A percentile compares a stretch with the other conserved stretches of the same genome.
Evolutionary conservation across 2,329 filamentous ascomycete genomes (phyloP).

Genomic region (Talaromyces verruculosus): DNA sequence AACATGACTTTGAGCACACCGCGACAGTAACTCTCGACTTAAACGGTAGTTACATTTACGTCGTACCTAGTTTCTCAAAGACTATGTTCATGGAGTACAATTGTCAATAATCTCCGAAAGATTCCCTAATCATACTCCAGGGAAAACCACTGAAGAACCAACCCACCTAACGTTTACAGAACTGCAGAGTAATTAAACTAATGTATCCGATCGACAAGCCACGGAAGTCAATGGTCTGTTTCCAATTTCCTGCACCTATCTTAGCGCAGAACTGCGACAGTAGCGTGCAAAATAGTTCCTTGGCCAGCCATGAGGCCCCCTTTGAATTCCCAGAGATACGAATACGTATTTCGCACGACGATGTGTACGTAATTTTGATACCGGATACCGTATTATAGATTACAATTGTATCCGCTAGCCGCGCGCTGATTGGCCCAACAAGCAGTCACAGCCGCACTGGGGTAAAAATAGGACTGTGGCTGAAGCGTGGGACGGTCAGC

Average conservation of each 20-base stretch:
- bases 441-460: constrained; percentile 15
- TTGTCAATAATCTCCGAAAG: background rate
- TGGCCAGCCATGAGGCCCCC: background rate
- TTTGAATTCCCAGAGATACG: background rate
- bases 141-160: background rate
- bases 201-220: background rate
- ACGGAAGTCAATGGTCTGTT: background rate
- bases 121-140: background rate
- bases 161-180: background rate
- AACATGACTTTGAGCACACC: background rate
- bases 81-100: background rate
- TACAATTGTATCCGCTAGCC: background rate
- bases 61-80: background rate
- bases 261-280: background rate
- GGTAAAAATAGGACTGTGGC: constrained; percentile 17
- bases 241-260: background rate
- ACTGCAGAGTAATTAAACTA: background rate
- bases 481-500: background rate
- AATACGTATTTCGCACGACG: constrained; percentile 2
- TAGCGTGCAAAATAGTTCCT: background rate
- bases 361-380: background rate
- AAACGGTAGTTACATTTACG: background rate
- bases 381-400: background rate
- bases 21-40: background rate
- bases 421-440: constrained; percentile 14